Conservation (phyloP, 176 grass and related monocot species). For the Zoysia pacifica region DNA sequence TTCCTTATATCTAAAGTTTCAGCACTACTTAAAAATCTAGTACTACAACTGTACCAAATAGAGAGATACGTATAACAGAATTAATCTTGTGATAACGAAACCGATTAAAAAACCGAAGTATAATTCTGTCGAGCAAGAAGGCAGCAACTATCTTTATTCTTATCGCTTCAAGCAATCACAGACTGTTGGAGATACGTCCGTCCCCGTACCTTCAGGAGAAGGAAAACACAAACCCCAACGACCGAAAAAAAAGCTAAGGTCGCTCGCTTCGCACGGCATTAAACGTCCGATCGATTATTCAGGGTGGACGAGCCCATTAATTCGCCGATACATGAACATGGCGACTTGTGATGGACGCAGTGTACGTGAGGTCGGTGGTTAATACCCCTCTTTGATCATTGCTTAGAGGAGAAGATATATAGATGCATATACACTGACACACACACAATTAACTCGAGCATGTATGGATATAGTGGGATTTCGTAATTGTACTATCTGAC, state of each 20-base stretch:
- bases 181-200: not conserved
- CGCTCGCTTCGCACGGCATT: not conserved
- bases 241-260: not conserved
- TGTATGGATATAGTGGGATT: not conserved
- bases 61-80: too few relatives aligned
- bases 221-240: not conserved
- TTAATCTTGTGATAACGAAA: too few relatives aligned
- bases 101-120: not conserved
- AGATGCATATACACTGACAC: too few relatives aligned
- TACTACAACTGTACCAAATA: too few relatives aligned
- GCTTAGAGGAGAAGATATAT: conserved; percentile 13
- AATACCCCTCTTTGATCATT: not conserved
- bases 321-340: not conserved
- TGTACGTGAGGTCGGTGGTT: not conserved
- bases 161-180: not conserved
- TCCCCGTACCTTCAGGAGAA: not conserved
- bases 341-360: not conserved
- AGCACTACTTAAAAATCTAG: too few relatives aligned
- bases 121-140: not conserved
- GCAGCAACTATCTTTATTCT: not conserved
- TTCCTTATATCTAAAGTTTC: too few relatives aligned
- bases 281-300: not conserved
- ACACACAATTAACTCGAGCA: not conserved
- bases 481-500: not conserved
- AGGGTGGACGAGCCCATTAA: not conserved